Evolutionary conservation across 176 grass and related monocot genomes (phyloP).

Genomic region (Cenchrus fungigraminus): DNA sequence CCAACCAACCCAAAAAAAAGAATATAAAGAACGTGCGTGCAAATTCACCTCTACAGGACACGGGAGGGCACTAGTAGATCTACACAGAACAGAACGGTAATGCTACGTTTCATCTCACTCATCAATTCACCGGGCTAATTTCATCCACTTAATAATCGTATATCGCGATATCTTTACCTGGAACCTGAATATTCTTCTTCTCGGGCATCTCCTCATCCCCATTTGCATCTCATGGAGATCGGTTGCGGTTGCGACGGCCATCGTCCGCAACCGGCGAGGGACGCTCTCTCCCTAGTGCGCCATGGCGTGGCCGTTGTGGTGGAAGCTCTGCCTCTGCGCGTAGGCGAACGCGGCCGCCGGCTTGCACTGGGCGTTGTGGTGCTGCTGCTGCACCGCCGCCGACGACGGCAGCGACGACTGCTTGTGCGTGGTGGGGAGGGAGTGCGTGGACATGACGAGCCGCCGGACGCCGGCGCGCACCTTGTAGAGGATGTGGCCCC

Average conservation of each 20-base stretch:
- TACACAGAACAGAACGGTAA: slow-evolving; percentile 29
- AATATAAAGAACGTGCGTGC: slow-evolving; percentile 45
- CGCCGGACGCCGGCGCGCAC: slow-evolving; percentile 65
- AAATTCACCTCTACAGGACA: slow-evolving; percentile 29
- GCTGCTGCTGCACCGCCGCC: slow-evolving; percentile 39
- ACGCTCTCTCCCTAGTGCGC: slow-evolving; percentile 20
- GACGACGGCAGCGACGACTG: slow-evolving; percentile 51
- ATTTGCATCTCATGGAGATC: not conserved
- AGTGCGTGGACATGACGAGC: slow-evolving; percentile 46
- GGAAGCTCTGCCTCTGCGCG: slow-evolving; percentile 60
- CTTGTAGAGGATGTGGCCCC: slow-evolving; percentile 80
- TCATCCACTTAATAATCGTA: slow-evolving; percentile 5
- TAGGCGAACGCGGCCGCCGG: slow-evolving; percentile 55
- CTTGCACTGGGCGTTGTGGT: slow-evolving; percentile 47
- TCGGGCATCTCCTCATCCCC: not conserved
- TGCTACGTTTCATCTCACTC: slow-evolving; percentile 27
- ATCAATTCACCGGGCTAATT: slow-evolving; percentile 31
- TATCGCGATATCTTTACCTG: slow-evolving; percentile 7
- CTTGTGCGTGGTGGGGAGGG: slow-evolving; percentile 70
- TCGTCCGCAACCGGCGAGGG: not conserved
- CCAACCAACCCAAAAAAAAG: slow-evolving; percentile 55
- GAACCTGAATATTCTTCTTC: slow-evolving; percentile 16
- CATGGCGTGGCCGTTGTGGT: slow-evolving; percentile 49
- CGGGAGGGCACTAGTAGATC: slow-evolving; percentile 42
- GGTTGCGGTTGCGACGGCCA: not conserved